Base-by-base conservation (phyloP, 2,329 filamentous ascomycete species). In the Teratosphaeria pseudoeucalypti region DNA sequence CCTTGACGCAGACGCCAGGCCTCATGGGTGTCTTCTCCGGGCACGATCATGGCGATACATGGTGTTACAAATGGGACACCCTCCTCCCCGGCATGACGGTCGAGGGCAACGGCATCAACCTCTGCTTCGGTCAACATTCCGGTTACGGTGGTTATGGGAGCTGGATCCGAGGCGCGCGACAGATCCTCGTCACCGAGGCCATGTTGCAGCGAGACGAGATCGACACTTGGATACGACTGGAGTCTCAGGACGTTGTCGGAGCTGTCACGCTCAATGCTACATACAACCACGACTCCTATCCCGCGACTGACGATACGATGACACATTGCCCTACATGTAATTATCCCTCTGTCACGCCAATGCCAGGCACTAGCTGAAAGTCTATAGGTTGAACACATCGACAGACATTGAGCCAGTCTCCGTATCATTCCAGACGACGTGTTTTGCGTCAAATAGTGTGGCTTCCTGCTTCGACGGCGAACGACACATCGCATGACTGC, bases 11-110 rank as follows among this genome's bases (percentile, higher is more conserved):
- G 0, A 84, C 81, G 0, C 65, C 75, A 0, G 83, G 84, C 0
- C 64, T 88, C 14, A 78, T 84, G 53, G 82, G 75, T 0, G 66
- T 86, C 5, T 86, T 88, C 70, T 79, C 78, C 4, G 87, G 85
- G 0, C 86, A 90, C 62, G 85, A 88, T 63, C 87, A 89, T 62
- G 70, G 71, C 6, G 66, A 71, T 52, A 67, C 64, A 2, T 73
- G 70, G 71, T 72, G 71, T 59, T 70, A 66, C 60, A 69, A 67
- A 32, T 73, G 70, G 70, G 57, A 69, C 37, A 27, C 32, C 2
- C 57, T 58, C 9, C 57, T 71, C 0, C 65, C 67, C 2, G 68
- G 68, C 14, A 69, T 70, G 68, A 62, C 57, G 7, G 55, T 70
- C 19, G 57, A 52, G 16, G 69, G 71, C n/a, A 70, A 68, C 37